A percentile compares a stretch with the other conserved stretches of the same genome.
These are phyloP conservation scores for Pichia californica DNA, from an alignment of 805 yeast genomes.

Conservation along the genomic window DNA sequence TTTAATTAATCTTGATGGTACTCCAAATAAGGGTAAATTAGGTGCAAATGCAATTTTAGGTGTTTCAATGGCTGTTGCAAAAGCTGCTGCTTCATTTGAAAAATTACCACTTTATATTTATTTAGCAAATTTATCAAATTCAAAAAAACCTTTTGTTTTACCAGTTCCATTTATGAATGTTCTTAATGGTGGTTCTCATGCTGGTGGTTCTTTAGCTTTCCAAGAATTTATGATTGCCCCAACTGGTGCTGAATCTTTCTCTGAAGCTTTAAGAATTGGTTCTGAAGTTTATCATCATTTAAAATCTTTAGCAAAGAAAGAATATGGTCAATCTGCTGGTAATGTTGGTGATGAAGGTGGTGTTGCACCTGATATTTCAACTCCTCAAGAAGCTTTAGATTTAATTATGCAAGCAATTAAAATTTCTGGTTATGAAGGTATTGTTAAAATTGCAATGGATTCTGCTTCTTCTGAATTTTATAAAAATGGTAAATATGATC, in stretches of 20 bases:
- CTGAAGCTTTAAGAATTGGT: slow-evolving; percentile 96
- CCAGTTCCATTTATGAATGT: slow-evolving; percentile 99
- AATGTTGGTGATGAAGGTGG: slow-evolving; percentile 99
- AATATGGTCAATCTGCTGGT: slow-evolving; percentile 97
- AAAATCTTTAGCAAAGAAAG: slow-evolving; percentile 87
- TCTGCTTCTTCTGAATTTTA: slow-evolving; percentile 97
- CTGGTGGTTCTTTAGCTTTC: slow-evolving; percentile 98
- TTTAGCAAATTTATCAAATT: slow-evolving; percentile 71
- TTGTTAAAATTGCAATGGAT: slow-evolving; percentile 88
- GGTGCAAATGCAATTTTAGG: slow-evolving; percentile 99
- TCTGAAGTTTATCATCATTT: slow-evolving; percentile 96
- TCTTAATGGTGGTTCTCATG: slow-evolving; percentile 99
- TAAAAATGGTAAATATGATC: slow-evolving; percentile 95
- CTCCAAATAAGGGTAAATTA: slow-evolving; percentile 92
- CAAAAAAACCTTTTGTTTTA: slow-evolving; percentile 80
- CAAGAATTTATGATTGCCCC: slow-evolving; percentile 99
- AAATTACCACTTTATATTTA: slow-evolving; percentile 89
- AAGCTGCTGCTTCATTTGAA: slow-evolving; percentile 97
- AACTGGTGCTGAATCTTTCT: slow-evolving; percentile 79
- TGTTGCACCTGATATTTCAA: slow-evolving; percentile 95
- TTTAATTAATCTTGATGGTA: slow-evolving; percentile 85
- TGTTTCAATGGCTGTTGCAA: slow-evolving; percentile 94
- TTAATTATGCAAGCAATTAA: slow-evolving; percentile 85
- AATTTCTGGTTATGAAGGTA: slow-evolving; percentile 92
- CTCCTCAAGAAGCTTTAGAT: slow-evolving; percentile 97